phyloP scores from a whole-genome alignment of 768 basidiomycete species.

The Pleurotus sapidus region DNA sequence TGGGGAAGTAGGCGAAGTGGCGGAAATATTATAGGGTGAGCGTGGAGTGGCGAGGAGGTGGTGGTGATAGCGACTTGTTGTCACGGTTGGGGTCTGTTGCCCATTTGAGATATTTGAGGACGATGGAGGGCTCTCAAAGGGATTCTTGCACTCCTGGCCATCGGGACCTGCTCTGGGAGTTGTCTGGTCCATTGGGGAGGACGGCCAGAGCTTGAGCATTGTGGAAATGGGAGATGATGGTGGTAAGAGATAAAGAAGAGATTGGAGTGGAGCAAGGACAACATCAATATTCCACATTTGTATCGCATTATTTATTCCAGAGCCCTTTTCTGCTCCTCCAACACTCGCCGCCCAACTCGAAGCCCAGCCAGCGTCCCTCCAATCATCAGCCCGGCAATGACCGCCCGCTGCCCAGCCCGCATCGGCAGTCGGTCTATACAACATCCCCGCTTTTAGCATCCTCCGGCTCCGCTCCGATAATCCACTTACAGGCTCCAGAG shows the following conservation, averaged over 20 bases:
- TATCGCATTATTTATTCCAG: slow-evolving; percentile 14
- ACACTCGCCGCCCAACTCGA: slow-evolving; percentile 21
- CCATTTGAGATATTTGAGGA: slow-evolving; percentile 11
- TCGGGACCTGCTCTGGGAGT: slow-evolving; percentile 53
- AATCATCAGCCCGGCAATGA: slow-evolving; percentile 53
- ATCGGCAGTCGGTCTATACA: slow-evolving; percentile 55
- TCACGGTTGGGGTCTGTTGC: slow-evolving; percentile 27
- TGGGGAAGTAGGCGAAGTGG: slow-evolving; percentile 16
- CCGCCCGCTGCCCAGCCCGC: slow-evolving; percentile 42
- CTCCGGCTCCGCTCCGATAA: no score
- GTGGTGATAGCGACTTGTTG: slow-evolving; percentile 24
- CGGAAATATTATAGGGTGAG: slow-evolving; percentile 9
- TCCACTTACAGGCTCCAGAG: slow-evolving; percentile 46
- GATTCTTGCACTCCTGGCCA: slow-evolving; percentile 44
- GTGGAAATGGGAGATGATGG: neutral
- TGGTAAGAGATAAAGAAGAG: slow-evolving; percentile 6
- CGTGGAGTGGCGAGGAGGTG: slow-evolving; percentile 30
- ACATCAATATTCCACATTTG: neutral
- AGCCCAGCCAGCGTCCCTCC: slow-evolving; percentile 52
- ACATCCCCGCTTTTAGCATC: no score
- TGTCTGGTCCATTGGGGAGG: slow-evolving; percentile 46
- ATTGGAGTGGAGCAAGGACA: neutral
- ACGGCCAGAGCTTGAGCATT: slow-evolving; percentile 42
- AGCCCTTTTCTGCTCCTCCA: slow-evolving; percentile 18
- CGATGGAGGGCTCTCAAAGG: slow-evolving; percentile 46